A percentile compares a stretch with the other conserved stretches of the same genome.
Conservation (phyloP, 495 filamentous ascomycete genomes). For the Cetradonia linearis region DNA sequence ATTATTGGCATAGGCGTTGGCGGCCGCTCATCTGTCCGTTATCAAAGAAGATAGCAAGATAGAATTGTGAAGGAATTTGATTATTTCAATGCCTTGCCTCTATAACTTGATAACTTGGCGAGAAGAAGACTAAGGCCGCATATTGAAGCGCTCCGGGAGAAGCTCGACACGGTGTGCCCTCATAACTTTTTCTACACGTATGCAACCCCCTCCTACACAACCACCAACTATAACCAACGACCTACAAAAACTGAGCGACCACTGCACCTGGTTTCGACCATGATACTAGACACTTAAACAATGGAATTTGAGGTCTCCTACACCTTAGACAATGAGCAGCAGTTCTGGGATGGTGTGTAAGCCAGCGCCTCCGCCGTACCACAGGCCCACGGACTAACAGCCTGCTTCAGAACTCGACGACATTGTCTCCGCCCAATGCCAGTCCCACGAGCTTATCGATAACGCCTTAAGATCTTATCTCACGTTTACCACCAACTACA, state of each 20-base stretch:
- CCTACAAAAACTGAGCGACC: background rate
- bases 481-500: conserved; percentile 63
- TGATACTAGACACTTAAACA: conserved; percentile 14
- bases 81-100: background rate
- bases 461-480: conserved; percentile 77
- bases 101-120: background rate
- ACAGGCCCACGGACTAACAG: conserved; percentile 13
- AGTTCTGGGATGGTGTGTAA: conserved; percentile 79
- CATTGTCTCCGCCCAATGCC: conserved; percentile 62
- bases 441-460: conserved; percentile 72
- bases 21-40: background rate
- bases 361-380: conserved; percentile 19
- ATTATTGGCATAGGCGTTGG: background rate
- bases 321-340: conserved; percentile 70
- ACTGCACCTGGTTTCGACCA: background rate
- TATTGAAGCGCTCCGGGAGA: background rate
- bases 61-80: background rate
- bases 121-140: background rate
- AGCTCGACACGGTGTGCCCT: background rate
- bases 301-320: conserved; percentile 59
- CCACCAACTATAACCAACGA: background rate
- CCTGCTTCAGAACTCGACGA: conserved; percentile 60
- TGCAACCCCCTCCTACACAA: background rate
- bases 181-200: conserved; percentile 1
- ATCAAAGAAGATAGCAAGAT: background rate